These are phyloP conservation scores for Thelonectria rubi DNA, from an alignment of 2,329 filamentous ascomycete species.

Conservation along the genomic window DNA sequence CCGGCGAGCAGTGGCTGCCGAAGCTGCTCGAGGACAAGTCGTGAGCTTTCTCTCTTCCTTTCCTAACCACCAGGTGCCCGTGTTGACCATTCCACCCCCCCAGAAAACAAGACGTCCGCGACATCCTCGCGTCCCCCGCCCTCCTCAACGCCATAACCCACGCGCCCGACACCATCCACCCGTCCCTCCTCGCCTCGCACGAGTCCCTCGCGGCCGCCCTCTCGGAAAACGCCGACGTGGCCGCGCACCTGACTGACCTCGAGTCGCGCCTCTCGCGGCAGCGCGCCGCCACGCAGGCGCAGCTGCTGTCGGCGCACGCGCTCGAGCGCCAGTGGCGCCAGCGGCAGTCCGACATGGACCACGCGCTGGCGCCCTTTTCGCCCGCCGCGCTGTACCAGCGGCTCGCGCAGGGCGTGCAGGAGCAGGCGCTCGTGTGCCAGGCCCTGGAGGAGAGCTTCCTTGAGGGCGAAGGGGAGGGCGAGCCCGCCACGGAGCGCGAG, in stretches of 20 bases:
- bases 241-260: constrained; percentile 67
- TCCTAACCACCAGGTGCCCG: constrained; percentile 29
- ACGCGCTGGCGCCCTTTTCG: constrained; percentile 83
- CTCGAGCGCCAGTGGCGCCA: constrained; percentile 92
- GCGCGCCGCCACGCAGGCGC: constrained; percentile 78
- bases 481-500: constrained; percentile 78
- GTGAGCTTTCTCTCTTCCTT: constrained; percentile 59
- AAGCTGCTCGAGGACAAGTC: constrained; percentile 81
- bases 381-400: constrained; percentile 87
- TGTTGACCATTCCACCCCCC: constrained; percentile 19
- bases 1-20: constrained; percentile 81
- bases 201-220: constrained; percentile 71
- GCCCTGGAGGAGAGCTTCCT: constrained; percentile 95
- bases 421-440: constrained; percentile 82
- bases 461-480: constrained; percentile 58
- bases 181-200: constrained; percentile 73
- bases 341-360: constrained; percentile 90
- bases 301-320: constrained; percentile 82
- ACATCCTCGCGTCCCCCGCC: constrained; percentile 69
- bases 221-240: constrained; percentile 75
- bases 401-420: constrained; percentile 77
- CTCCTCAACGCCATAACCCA: constrained; percentile 81
- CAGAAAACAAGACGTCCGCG: constrained; percentile 81
- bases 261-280: constrained; percentile 67
- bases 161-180: constrained; percentile 72